Evolutionary conservation across 257 asterid species (phyloP).

Genomic region (Solanum sparsipilum): DNA sequence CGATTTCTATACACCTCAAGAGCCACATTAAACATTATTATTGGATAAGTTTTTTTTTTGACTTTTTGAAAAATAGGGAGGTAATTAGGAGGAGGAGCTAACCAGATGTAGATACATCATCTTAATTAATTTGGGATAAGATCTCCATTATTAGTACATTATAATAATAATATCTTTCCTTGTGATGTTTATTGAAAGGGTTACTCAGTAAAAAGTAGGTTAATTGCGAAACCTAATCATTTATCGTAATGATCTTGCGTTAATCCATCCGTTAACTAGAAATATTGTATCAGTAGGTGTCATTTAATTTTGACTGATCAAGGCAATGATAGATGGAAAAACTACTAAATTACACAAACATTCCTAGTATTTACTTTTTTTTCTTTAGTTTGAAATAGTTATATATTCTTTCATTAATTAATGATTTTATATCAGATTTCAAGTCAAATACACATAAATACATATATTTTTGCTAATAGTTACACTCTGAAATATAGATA

Average conservation of each 20-base stretch:
- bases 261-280: neutral
- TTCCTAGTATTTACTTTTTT: neutral
- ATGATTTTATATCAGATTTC: no score
- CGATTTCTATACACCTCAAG: neutral
- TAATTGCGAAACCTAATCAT: neutral
- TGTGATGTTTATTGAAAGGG: neutral
- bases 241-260: neutral
- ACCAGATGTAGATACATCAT: neutral
- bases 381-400: no score
- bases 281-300: neutral
- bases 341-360: no score
- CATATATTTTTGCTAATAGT: neutral
- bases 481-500: no score
- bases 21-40: neutral
- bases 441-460: no score
- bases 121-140: neutral
- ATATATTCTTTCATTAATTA: no score
- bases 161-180: neutral
- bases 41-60: neutral
- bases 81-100: neutral
- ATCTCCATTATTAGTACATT: neutral
- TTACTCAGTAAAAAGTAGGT: neutral
- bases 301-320: neutral
- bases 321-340: neutral
- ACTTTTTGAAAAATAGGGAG: neutral